Conservation (phyloP, 1,139 yeast genomes). For the Geotrichum europaeum region DNA sequence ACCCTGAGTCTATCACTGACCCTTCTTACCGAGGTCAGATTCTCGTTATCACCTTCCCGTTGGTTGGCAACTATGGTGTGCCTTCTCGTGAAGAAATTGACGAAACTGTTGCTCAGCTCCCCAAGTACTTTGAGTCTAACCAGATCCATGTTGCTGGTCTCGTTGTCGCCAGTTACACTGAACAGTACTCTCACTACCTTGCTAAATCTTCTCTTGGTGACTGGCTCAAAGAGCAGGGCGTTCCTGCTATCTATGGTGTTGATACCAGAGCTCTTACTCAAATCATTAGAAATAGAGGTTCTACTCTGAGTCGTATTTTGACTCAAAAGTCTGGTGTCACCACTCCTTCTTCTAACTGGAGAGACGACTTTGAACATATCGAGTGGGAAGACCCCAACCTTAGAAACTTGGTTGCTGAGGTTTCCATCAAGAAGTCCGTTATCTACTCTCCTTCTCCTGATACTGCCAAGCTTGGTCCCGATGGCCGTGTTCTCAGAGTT, state of each 20-base stretch:
- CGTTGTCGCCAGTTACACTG: conserved; percentile 95
- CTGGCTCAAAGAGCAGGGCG: conserved; percentile 87
- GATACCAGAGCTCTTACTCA: conserved; percentile 95
- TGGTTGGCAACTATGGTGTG: conserved; percentile 98
- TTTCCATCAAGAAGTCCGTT: conserved; percentile 70
- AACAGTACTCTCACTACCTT: conserved; percentile 87
- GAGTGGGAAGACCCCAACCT: conserved; percentile 93
- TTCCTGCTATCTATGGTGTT: conserved; percentile 96
- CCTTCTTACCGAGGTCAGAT: conserved; percentile 99
- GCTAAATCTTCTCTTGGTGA: conserved; percentile 88
- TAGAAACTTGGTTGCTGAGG: conserved; percentile 85
- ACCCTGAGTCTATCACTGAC: conserved; percentile 96
- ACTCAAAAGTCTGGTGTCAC: conserved; percentile 48
- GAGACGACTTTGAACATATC: conserved; percentile 59
- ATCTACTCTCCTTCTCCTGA: conserved; percentile 60
- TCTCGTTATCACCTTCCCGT: conserved; percentile 90
- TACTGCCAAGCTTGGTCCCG: conserved; percentile 49
- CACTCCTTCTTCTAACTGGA: conserved; percentile 50
- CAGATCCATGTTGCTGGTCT: conserved; percentile 94
- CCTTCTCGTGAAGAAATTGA: conserved; percentile 80
- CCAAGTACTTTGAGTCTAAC: conserved; percentile 88
- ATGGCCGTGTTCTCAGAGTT: conserved; percentile 75
- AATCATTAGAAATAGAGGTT: conserved; percentile 85
- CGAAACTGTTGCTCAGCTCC: conserved; percentile 67
- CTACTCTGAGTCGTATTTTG: conserved; percentile 81